Conservation (phyloP, 2,329 filamentous ascomycete genomes). For the Arthrobotrys iridis region DNA sequence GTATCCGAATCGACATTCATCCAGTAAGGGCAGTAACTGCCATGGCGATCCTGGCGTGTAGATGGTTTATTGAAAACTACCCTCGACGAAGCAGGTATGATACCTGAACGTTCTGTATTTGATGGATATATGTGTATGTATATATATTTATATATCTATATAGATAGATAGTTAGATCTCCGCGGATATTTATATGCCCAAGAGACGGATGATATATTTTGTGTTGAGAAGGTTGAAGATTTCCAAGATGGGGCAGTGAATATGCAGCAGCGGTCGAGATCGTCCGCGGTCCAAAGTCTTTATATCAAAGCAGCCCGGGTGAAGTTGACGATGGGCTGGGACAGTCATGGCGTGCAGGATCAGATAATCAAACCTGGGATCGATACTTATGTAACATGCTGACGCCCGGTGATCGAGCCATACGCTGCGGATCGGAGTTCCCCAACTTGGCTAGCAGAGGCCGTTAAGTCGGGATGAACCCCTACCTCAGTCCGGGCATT, state of each 20-base stretch:
- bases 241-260: background rate
- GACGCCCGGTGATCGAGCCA: conserved; percentile 16
- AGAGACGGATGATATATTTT: too few species aligned
- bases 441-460: conserved; percentile 11
- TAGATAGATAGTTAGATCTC: too few species aligned
- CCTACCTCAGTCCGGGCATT: conserved; percentile 6
- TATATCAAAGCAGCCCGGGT: background rate
- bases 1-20: conserved; percentile 37
- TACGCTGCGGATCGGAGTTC: conserved; percentile 44
- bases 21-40: conserved; percentile 14
- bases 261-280: background rate
- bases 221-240: background rate
- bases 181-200: too few species aligned
- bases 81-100: background rate
- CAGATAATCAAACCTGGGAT: background rate
- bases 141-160: background rate
- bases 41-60: conserved; percentile 7
- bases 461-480: conserved; percentile 1
- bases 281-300: background rate
- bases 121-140: background rate
- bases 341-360: background rate
- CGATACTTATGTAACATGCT: conserved; percentile 9
- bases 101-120: background rate
- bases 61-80: background rate
- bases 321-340: background rate